Base-by-base conservation (phyloP, 306 rosid species). In the Begonia peltatifolia region DNA sequence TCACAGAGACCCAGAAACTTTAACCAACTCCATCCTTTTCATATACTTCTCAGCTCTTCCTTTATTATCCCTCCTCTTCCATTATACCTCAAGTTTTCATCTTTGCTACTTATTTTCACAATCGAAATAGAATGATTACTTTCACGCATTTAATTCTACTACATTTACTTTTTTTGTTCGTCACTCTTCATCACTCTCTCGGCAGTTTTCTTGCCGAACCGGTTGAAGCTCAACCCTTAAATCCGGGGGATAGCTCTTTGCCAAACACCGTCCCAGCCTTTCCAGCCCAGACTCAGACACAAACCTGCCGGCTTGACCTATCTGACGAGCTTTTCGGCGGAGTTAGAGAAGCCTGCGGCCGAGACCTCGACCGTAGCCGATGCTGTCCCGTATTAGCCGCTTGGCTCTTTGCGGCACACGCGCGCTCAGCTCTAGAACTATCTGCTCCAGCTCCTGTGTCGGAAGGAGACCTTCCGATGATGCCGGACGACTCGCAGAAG, bases 311-410 rank as follows among this genome's bases (percentile, higher is more conserved):
- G 0, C 94, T 90, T 2, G 95, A 90, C 80, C 82, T 90, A 55
- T 86, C 99, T 49, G 71, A 69, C 59, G 99, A 90, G 71, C 83
- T 90, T n/a, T 90, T 90, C 74, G 99, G 99, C 68, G 99, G 99
- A 52, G 99, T 90, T 7, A 75, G 68, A 36, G 94, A 64, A 41
- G 99, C 99, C 1, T 90, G 99, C 54, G 85, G 92, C n/a, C 71
- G 80, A 14, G 53, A 86, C 75, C 82, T 90, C 11, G 99, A 90
- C 82, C 80, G 99, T 2, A 86, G 92, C 74, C 79, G 99, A 0
- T 90, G 99, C 75, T 90, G 99, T 52, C 99, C 99, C 0, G 99
- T 90, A 2, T 74, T 90, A 0, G 99, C 95, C 1, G 99, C 99
- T 5, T 90, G 99, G 99, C 95, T 90, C 0, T 90, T 71, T 65